Evolutionary conservation across 768 basidiomycete species (phyloP).

Genomic region (Dendrothele bispora): DNA sequence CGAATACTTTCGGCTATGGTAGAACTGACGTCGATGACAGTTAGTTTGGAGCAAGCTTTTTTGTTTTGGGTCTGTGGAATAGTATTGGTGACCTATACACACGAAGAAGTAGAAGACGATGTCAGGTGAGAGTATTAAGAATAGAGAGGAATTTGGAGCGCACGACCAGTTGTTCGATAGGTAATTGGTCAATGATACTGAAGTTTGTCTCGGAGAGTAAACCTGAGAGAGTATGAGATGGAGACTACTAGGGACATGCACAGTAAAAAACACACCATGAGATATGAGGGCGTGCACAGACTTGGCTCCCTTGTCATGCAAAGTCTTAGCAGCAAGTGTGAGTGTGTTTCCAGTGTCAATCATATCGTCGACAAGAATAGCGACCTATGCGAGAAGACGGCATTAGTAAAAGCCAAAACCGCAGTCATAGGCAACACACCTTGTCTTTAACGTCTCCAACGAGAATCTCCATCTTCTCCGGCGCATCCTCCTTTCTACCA

Average conservation of each 20-base stretch:
- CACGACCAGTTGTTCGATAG: conserved; percentile 86
- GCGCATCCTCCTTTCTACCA: conserved; percentile 60
- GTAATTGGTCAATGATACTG: conserved; percentile 63
- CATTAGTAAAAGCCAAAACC: conserved; percentile 9
- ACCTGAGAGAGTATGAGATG: conserved; percentile 42
- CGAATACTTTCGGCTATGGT: conserved; percentile 96
- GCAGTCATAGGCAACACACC: conserved; percentile 33
- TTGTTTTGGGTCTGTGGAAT: conserved; percentile 81
- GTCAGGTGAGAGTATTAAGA: background rate
- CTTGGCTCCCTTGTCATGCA: conserved; percentile 87
- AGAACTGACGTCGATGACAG: conserved; percentile 87
- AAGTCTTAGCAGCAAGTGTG: conserved; percentile 77
- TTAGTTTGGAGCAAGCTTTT: conserved; percentile 67
- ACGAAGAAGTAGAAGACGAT: conserved; percentile 7
- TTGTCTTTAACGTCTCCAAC: conserved; percentile 95
- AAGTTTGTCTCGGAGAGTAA: conserved; percentile 79
- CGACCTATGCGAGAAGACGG: conserved; percentile 53
- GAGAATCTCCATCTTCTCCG: conserved; percentile 87
- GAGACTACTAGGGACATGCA: conserved; percentile 11
- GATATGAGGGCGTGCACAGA: conserved; percentile 87
- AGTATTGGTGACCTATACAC: conserved; percentile 94
- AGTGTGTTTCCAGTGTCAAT: conserved; percentile 95
- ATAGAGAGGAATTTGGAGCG: conserved; percentile 23
- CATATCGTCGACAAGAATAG: conserved; percentile 98
- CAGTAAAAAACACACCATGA: conserved; percentile 61